Base-by-base conservation (phyloP, 2,329 filamentous ascomycete species). In the Bipolaris cookei region DNA sequence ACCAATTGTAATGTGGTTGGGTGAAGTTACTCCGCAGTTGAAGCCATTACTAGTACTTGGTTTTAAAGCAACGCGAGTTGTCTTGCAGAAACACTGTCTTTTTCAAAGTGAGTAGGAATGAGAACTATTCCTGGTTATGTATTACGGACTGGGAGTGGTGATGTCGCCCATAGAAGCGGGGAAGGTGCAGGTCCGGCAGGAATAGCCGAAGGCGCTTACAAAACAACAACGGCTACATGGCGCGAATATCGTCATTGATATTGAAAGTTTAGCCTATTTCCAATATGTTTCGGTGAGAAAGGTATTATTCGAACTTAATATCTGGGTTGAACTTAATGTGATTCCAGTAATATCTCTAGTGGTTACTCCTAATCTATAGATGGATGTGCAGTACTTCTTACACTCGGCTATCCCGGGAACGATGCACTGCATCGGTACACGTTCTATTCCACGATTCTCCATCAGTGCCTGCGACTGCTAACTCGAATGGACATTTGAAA, bases 201-300 rank as follows among this genome's bases (percentile, higher is more conserved):
- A 45, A 50, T 54, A 58, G 51, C 55, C 55, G 55, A 48, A 39
- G 13, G 38, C 38, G 53, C 48, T 52, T 41, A 56, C 48, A 42
- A 45, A 34, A 21, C 20, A 11, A 13, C 10, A 13, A 30, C 10
- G 7, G 28, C n/a, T 18, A n/a, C 7, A 35, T 13, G 30, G 14
- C 3, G 39, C 14, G 3, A 3, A 7, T n/a, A 25, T n/a, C 6
- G 13, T 16, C 13, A 42, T 25, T n/a, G 13, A n/a, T 4, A 3
- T 25, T 8, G n/a, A 7, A 16, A 20, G 0, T 16, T 25, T n/a
- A 6, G 21, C 10, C 14, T 42, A 3, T 21, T 42, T n/a, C n/a
- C 2, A 4, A 42, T 6, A 10, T 42, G 6, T 42, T 4, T 16
- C 7, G 18, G 21, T 5, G 1, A 8, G 25, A n/a, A 11, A 4